A percentile compares a stretch with the other conserved stretches of the same genome.
Conservation (phyloP, 164 flowering plant genomes). For the Magnolia sinica region DNA sequence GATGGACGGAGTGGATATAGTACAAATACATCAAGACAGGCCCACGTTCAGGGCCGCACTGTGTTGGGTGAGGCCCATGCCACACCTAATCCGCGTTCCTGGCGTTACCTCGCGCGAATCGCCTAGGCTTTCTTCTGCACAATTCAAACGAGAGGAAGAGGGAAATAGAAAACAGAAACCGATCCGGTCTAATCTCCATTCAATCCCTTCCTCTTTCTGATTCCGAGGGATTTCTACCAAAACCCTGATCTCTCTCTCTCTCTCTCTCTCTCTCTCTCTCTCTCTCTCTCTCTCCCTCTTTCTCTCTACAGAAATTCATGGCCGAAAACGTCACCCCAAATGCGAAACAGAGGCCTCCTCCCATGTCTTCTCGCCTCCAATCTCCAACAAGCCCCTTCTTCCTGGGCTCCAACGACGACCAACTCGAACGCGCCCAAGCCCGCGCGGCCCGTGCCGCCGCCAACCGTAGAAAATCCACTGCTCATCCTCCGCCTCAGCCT, state of each 20-base stretch:
- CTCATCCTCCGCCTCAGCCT: constrained; percentile 18
- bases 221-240: too few species aligned
- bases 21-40: too few species aligned
- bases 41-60: too few species aligned
- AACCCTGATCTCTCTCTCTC: too few species aligned
- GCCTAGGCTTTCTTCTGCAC: neutral
- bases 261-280: too few species aligned
- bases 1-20: too few species aligned
- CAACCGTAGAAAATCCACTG: constrained; percentile 54
- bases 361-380: constrained; percentile 43
- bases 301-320: neutral
- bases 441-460: constrained; percentile 93
- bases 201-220: too few species aligned
- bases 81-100: too few species aligned
- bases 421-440: constrained; percentile 84
- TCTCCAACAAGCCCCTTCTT: constrained; percentile 71
- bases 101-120: neutral
- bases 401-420: constrained; percentile 81
- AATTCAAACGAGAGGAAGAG: neutral
- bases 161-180: neutral
- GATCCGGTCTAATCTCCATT: too few species aligned
- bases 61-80: too few species aligned
- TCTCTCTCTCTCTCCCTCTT: neutral
- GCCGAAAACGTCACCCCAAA: constrained; percentile 4
- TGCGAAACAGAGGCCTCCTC: constrained; percentile 41